Conservation (phyloP, 108 stramenopile species). For the Licmophora abbreviata region DNA sequence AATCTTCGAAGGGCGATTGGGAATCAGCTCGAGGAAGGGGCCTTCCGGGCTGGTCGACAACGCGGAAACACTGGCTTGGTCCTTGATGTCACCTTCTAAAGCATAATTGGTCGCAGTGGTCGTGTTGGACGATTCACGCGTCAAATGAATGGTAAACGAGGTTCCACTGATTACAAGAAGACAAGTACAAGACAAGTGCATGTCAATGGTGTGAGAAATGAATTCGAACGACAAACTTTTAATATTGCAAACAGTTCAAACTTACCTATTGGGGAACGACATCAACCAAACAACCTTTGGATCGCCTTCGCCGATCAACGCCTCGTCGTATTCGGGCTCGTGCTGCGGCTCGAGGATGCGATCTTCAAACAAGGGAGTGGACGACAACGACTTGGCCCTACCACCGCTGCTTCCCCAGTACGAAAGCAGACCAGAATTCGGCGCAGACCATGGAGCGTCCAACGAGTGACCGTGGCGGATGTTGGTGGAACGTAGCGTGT, state of each 20-base stretch:
- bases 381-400: not conserved
- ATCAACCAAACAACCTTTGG: constrained; percentile 12
- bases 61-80: constrained; percentile 26
- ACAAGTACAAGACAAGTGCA: not conserved
- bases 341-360: not conserved
- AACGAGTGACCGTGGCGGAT: too few species aligned
- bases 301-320: not conserved
- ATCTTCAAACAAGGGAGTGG: not conserved
- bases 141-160: constrained; percentile 13
- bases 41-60: constrained; percentile 15
- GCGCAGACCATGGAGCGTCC: not conserved
- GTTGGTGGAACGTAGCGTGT: too few species aligned
- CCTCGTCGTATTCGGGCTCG: not conserved
- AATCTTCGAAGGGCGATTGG: constrained; percentile 16
- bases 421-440: not conserved
- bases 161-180: constrained; percentile 7
- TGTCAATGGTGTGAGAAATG: not conserved
- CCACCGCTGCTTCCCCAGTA: not conserved
- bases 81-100: constrained; percentile 37
- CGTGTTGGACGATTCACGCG: constrained; percentile 32
- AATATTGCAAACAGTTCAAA: not conserved
- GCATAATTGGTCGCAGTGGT: constrained; percentile 60
- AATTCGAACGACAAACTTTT: not conserved
- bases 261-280: constrained; percentile 4
- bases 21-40: constrained; percentile 35